Evolutionary conservation across 371 early-diverging fungal species (phyloP), one percentile per base, ranked within the genome.

Genomic region (Gilbertella persicaria): DNA sequence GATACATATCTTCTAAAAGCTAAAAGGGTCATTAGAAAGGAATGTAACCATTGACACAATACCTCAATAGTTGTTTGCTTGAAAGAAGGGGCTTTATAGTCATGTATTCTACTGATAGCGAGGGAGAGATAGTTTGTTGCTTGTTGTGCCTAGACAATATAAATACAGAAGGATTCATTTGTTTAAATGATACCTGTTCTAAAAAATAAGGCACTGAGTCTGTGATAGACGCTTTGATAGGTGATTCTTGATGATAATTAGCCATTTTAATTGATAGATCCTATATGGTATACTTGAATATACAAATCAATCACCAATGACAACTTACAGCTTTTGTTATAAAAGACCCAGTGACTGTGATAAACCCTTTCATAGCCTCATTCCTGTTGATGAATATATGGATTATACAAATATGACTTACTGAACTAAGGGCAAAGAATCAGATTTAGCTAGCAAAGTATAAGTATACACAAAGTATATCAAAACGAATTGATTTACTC

Each of bases 321-420:
- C 20, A 44, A 20, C 46, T 39, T 71, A 75, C 75, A 35, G 69
- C 77, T 58, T 72, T 73, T 16, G 66, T 70, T 17, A 76, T 72
- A 48, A 64, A 44, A 0, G 57, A 47, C 9, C 73, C 73, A 12
- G 45, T 56, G 9, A 76, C 36, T 2, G 64, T 61, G 24, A 76
- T 62, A 28, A 66, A 55, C 1, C 77, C 77, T 51, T 76, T 76
- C 20, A 76, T 58, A 1, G 69, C 51, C 21, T 76, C 77, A 28
- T 73, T 66, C 49, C 76, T 76, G 50, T 36, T n/a, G n/a, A n/a
- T n/a, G n/a, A n/a, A 20, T 20, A 17, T 35, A 57, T 14, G 9
- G 28, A 21, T 35, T 26, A 23, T 23, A 42, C 14, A 21, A 43
- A 25, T 10, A 24, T 13, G 14, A 45, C 55, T 60, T 58, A 74